These are phyloP conservation scores for Morella rubra DNA, from an alignment of 306 rosid species.

Conservation along the genomic window DNA sequence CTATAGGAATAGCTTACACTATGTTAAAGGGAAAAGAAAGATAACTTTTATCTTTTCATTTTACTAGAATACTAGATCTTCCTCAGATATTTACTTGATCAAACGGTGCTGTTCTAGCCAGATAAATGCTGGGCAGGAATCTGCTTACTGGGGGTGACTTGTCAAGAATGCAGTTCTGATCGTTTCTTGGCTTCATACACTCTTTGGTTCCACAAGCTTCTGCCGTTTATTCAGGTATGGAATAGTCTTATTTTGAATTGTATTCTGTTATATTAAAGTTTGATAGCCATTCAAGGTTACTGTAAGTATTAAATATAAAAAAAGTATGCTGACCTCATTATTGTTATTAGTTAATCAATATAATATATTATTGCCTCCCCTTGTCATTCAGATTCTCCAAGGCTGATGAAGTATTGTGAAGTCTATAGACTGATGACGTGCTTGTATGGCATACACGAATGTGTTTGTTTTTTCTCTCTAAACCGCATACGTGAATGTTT, in stretches of 20 bases:
- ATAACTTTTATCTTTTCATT: not conserved
- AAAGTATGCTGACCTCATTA: not conserved
- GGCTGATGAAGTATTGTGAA: not conserved
- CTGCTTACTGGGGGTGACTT: conserved; percentile 77
- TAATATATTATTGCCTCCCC: not conserved
- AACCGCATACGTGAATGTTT: not conserved
- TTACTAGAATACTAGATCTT: conserved; percentile 2
- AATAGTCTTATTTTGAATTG: not conserved
- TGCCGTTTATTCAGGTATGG: conserved; percentile 68
- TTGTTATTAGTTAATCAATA: no score
- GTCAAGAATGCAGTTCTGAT: conserved; percentile 65
- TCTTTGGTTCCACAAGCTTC: conserved; percentile 66
- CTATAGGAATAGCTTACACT: not conserved
- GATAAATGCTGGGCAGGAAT: conserved; percentile 93
- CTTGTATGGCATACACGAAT: not conserved
- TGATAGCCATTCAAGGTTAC: not conserved
- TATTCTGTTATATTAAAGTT: conserved; percentile 9
- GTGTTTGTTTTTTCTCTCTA: no score
- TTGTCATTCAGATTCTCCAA: not conserved
- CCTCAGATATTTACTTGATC: conserved; percentile 15
- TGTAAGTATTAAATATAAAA: not conserved
- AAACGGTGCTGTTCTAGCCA: conserved; percentile 52
- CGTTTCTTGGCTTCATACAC: conserved; percentile 67
- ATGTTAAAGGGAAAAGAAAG: not conserved
- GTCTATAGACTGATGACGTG: not conserved